Evolutionary conservation across 306 rosid species (phyloP).

Genomic region (Dalbergia cultrata): DNA sequence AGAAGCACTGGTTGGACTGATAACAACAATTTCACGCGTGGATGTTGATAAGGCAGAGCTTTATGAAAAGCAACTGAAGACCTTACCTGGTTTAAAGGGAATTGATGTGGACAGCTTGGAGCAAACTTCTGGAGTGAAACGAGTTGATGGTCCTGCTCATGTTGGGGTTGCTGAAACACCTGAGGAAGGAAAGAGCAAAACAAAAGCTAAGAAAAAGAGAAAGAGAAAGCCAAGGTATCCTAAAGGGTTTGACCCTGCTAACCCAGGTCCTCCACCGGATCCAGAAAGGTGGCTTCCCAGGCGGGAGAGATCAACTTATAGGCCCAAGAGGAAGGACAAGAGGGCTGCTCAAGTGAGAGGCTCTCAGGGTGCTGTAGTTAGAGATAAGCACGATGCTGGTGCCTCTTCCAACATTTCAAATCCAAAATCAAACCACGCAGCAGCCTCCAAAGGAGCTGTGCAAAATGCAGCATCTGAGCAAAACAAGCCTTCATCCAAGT

Average conservation of each 20-base stretch:
- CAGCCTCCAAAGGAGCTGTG: conserved; percentile 66
- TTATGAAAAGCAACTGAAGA: conserved; percentile 83
- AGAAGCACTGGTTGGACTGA: conserved; percentile 88
- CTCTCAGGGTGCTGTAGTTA: conserved; percentile 86
- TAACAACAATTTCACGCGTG: conserved; percentile 79
- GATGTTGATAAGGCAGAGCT: conserved; percentile 89
- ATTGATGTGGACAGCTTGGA: conserved; percentile 89
- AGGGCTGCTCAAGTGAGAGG: conserved; percentile 99
- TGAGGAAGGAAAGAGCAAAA: conserved; percentile 80
- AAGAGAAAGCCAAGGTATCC: conserved; percentile 98
- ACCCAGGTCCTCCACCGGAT: conserved; percentile 98
- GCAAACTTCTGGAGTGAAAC: conserved; percentile 86
- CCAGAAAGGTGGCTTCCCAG: conserved; percentile 99
- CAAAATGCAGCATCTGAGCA: conserved; percentile 66
- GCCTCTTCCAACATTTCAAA: conserved; percentile 63
- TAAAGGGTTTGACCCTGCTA: conserved; percentile 92
- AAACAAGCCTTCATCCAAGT: conserved; percentile 72
- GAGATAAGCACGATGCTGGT: conserved; percentile 81
- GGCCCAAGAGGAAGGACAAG: conserved; percentile 98
- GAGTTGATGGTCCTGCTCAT: conserved; percentile 62
- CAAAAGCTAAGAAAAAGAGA: conserved; percentile 89
- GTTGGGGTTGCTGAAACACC: conserved; percentile 60
- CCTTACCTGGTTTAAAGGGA: conserved; percentile 81
- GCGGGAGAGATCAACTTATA: conserved; percentile 91
- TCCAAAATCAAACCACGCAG: conserved; percentile 70